phyloP scores from a whole-genome alignment of 495 filamentous ascomycete species.

The Pseudevernia furfuracea region DNA sequence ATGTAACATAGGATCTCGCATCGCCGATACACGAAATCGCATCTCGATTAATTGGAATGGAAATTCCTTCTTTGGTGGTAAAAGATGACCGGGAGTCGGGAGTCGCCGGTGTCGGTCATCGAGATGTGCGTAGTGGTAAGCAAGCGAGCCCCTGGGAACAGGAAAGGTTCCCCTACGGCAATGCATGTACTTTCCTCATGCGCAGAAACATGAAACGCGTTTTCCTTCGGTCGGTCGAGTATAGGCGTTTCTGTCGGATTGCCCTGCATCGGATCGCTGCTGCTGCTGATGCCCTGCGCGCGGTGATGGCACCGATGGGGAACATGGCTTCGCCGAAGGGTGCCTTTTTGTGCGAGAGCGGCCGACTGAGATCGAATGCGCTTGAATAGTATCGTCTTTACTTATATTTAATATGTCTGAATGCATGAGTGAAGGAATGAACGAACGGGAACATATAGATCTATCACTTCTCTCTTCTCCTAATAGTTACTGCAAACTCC shows the following conservation, averaged over 20 bases:
- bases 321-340: neutral
- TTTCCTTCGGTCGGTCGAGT: neutral
- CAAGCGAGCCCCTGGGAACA: neutral
- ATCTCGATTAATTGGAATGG: no score
- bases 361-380: neutral
- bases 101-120: constrained; percentile 19
- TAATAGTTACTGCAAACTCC: no score
- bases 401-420: neutral
- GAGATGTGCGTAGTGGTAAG: constrained; percentile 11
- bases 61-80: no score
- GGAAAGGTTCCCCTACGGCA: no score
- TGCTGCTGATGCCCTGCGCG: neutral
- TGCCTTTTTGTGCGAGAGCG: neutral
- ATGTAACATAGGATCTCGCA: neutral
- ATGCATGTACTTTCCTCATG: neutral
- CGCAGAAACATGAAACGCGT: neutral
- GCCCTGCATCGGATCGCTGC: no score
- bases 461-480: neutral
- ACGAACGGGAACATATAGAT: neutral
- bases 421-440: neutral
- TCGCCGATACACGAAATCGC: neutral
- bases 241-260: no score
- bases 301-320: neutral
- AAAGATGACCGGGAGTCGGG: neutral
- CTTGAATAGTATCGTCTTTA: no score